Conservation (phyloP, 768 basidiomycete genomes). For the Kwoniella mangroviensis region DNA sequence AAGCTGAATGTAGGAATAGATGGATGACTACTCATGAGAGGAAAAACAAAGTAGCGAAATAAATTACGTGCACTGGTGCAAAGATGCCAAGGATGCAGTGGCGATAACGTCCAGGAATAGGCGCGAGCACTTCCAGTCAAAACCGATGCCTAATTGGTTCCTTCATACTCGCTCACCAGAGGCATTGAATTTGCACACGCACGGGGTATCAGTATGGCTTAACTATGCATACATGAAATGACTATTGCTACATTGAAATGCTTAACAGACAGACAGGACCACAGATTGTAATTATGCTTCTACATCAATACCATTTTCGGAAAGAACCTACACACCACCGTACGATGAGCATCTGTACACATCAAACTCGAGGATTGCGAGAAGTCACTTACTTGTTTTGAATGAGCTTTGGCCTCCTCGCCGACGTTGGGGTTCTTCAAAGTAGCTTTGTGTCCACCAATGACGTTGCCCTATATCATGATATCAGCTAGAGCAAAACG, state of each 20-base stretch:
- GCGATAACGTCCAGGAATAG: too few relatives aligned
- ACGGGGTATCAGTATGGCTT: background rate
- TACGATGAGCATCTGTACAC: background rate
- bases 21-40: too few relatives aligned
- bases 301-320: slow-evolving; percentile 44
- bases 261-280: background rate
- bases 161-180: too few relatives aligned
- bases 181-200: too few relatives aligned
- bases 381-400: slow-evolving; percentile 23
- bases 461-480: slow-evolving; percentile 54
- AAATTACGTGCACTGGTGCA: too few relatives aligned
- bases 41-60: background rate
- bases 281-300: slow-evolving; percentile 6
- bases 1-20: too few relatives aligned
- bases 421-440: slow-evolving; percentile 52
- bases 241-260: slow-evolving; percentile 14
- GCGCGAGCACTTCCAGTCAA: too few relatives aligned
- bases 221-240: slow-evolving; percentile 10
- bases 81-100: too few relatives aligned
- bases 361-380: background rate
- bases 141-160: too few relatives aligned
- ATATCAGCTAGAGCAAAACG: background rate
- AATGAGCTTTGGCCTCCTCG: slow-evolving; percentile 54
- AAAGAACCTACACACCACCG: slow-evolving; percentile 24
- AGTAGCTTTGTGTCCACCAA: slow-evolving; percentile 55